Conservation (phyloP, 2,329 filamentous ascomycete species). For the Aspergillus chevalieri region DNA sequence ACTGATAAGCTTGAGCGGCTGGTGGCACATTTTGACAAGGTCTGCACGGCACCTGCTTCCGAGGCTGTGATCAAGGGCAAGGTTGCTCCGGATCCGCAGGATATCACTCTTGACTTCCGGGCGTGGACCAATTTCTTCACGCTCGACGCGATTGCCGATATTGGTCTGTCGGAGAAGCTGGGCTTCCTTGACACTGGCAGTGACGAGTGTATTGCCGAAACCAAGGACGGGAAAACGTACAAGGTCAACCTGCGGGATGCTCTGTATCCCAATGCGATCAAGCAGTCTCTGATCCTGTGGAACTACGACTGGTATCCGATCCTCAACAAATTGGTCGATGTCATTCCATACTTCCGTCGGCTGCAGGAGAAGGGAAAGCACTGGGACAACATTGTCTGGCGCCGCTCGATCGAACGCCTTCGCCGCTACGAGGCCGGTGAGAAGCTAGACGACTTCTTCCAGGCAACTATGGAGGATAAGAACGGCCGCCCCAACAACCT, state of each 20-base stretch:
- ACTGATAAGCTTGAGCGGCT: slow-evolving; percentile 46
- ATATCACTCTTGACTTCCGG: slow-evolving; percentile 44
- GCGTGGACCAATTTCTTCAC: slow-evolving; percentile 53
- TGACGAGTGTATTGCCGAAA: slow-evolving; percentile 40
- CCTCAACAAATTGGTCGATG: slow-evolving; percentile 43
- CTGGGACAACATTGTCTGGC: slow-evolving; percentile 38
- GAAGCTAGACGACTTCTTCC: slow-evolving; percentile 55
- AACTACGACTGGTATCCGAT: slow-evolving; percentile 47
- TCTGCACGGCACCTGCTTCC: slow-evolving; percentile 20
- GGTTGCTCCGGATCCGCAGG: slow-evolving; percentile 12
- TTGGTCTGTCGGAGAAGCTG: slow-evolving; percentile 48
- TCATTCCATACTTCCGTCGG: slow-evolving; percentile 38
- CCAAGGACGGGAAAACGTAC: slow-evolving; percentile 43
- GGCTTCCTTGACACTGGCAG: slow-evolving; percentile 48
- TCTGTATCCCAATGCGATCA: slow-evolving; percentile 46
- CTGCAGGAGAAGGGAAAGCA: slow-evolving; percentile 43
- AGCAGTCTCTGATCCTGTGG: slow-evolving; percentile 47
- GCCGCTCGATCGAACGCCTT: slow-evolving; percentile 34
- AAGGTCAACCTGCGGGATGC: slow-evolving; percentile 45
- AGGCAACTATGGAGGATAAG: slow-evolving; percentile 49
- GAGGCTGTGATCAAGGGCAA: slow-evolving; percentile 29
- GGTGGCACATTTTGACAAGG: slow-evolving; percentile 42
- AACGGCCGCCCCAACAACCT: slow-evolving; percentile 42
- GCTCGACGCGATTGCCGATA: slow-evolving; percentile 52
- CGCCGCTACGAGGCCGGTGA: slow-evolving; percentile 42